Conservation (phyloP, 306 rosid species). For the Prunus fruticosa region DNA sequence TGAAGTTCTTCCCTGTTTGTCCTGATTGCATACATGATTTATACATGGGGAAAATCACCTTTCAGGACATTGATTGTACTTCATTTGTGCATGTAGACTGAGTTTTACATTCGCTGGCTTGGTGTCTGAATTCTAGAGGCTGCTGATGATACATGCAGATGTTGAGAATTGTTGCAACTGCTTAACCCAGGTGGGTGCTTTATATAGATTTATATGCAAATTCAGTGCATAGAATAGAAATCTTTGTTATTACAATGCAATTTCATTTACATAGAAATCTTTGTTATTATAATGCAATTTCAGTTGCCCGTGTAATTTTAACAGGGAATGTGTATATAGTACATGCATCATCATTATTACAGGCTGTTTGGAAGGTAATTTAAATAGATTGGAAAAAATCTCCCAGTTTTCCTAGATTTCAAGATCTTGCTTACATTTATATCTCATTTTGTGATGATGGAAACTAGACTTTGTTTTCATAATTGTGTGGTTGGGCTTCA, state of each 20-base stretch:
- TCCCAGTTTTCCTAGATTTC: neutral
- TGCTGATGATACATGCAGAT: neutral
- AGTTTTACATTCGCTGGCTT: slow-evolving; percentile 7
- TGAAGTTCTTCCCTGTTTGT: slow-evolving; percentile 76
- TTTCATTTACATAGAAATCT: neutral
- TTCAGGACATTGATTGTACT: slow-evolving; percentile 74
- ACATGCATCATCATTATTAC: neutral
- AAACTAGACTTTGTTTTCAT: too few species aligned
- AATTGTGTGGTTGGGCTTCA: too few species aligned
- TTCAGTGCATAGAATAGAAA: neutral
- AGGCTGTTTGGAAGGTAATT: neutral
- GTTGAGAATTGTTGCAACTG: neutral
- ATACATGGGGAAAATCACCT: slow-evolving; percentile 62
- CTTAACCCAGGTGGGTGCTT: neutral
- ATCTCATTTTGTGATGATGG: too few species aligned
- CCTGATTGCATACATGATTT: slow-evolving; percentile 57
- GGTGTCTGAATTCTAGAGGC: neutral
- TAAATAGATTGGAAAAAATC: neutral
- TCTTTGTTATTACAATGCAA: neutral
- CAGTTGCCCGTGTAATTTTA: neutral
- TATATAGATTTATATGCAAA: neutral
- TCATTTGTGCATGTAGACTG: slow-evolving; percentile 45
- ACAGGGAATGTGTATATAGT: neutral
- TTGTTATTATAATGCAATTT: neutral
- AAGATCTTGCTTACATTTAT: too few species aligned